These are phyloP conservation scores for Ajuga chamaepitys DNA, from an alignment of 257 asterid genomes.

Conservation along the genomic window DNA sequence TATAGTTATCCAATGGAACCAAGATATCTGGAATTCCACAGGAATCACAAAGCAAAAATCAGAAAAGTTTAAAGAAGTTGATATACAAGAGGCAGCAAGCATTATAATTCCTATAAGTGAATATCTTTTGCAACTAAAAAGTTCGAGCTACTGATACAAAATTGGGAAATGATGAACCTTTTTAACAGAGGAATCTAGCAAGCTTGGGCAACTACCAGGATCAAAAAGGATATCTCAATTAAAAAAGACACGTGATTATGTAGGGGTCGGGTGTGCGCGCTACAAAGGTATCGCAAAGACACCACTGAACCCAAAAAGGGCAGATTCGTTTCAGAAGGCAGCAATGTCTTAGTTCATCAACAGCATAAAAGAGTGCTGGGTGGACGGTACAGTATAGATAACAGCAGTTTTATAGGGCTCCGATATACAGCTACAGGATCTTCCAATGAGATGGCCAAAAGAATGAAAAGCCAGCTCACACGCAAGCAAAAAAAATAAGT, in stretches of 20 bases:
- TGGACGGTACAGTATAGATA: neutral
- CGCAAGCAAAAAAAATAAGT: neutral
- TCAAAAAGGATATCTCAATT: neutral
- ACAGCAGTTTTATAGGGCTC: too few species aligned
- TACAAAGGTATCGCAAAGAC: neutral
- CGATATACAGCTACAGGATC: neutral
- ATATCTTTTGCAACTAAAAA: neutral
- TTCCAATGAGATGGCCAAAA: neutral
- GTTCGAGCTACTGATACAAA: neutral
- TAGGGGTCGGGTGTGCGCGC: neutral
- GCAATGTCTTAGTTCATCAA: neutral
- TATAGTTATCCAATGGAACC: conserved; percentile 92
- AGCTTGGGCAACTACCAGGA: neutral
- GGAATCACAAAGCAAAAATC: neutral
- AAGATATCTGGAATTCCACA: conserved; percentile 56
- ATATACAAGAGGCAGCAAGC: neutral
- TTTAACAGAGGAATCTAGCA: neutral
- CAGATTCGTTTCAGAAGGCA: neutral
- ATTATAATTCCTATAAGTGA: neutral
- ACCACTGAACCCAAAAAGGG: neutral
- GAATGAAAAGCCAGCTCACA: neutral
- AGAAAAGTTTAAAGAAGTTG: conserved; percentile 9
- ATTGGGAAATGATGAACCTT: neutral
- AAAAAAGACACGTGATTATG: neutral
- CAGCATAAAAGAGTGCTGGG: neutral